Evolutionary conservation across 2,329 filamentous ascomycete species (phyloP), one percentile per base, ranked within the genome.

Genomic region (Leptographium radiaticola): DNA sequence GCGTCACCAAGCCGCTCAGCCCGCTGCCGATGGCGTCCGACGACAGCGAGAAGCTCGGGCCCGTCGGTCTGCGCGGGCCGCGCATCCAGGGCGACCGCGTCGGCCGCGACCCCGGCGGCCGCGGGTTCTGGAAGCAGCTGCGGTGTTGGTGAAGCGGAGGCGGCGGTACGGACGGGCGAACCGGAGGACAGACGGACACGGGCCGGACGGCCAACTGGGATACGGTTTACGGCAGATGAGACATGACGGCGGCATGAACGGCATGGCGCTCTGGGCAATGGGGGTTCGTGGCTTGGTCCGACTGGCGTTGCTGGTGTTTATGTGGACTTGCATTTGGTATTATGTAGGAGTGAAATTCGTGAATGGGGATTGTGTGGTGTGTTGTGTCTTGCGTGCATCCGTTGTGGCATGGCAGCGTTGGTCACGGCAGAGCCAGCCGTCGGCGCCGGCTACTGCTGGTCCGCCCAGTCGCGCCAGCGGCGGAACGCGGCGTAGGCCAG

Each of bases 381-480:
- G 34, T 36, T 9, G 34, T 6, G 34, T 36, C 12, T 34, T 46
- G 25, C 18, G 11, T 18, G 12, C 6, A 18, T n/a, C n/a, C n/a
- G n/a, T n/a, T n/a, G n/a, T n/a, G n/a, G n/a, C n/a, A n/a, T n/a
- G n/a, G n/a, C n/a, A n/a, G n/a, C n/a, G n/a, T n/a, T n/a, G n/a
- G n/a, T n/a, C n/a, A n/a, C n/a, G n/a, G n/a, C n/a, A n/a, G n/a
- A n/a, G n/a, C n/a, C n/a, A n/a, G n/a, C n/a, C n/a, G n/a, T n/a
- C n/a, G n/a, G n/a, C n/a, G 11, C 12, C 36, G 9, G 45, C 10
- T 43, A 18, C 43, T 51, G 8, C 64, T 64, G 55, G 16, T 75
- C 71, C 20, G 83, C 78, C 86, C 88, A 93, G 16, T 83, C 77
- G 65, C 81, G 80, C 87, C 89, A 96, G 60, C 77, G 77, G 73